Base-by-base conservation (phyloP, 345 rosid genomes). In the Gossypium anomalum region DNA sequence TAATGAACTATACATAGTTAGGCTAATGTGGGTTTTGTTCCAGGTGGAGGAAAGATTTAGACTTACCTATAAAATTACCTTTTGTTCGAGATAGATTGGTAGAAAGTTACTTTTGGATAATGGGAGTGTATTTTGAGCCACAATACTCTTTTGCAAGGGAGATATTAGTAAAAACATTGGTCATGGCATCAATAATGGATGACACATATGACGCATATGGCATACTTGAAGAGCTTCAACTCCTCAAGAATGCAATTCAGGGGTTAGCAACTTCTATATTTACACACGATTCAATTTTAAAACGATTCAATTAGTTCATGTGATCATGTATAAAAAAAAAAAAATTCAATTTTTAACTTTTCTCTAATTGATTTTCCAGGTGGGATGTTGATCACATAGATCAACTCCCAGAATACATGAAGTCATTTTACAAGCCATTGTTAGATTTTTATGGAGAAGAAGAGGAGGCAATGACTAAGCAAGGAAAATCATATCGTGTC, bases 31-130 rank as follows among this genome's bases (percentile, higher is more conserved):
- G 15, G 2, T 29, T 65, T 52, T 12, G 1, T 53, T 53, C 2
- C 61, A 81, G 85, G 75, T 82, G 81, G 83, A 77, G 78, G 83
- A 77, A 61, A 71, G 62, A 56, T 16, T 52, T 82, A 48, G 81
- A 82, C 49, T 52, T 77, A 29, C 2, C 51, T 0, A 77, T 5
- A 1, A 79, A 80, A 48, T 68, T 82, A 10, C 77, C 82, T 1
- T 79, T 68, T 74, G 77, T 80, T 27, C 60, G 80, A 51, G 80
- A 82, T 61, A 77, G 80, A 38, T 4, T 79, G 2, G 74, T 77
- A 0, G 85, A 82, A 45, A 14, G 76, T 13, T 82, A 76, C 7
- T 73, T 78, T 51, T 82, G 85, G 82, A 74, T 51, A 3, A 14
- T 76, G 27, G 71, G 60, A 15, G 75, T 70, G 19, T 76, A 73